Evolutionary conservation across 2,329 filamentous ascomycete species (phyloP).

Genomic region (Diplodia scrobiculata): DNA sequence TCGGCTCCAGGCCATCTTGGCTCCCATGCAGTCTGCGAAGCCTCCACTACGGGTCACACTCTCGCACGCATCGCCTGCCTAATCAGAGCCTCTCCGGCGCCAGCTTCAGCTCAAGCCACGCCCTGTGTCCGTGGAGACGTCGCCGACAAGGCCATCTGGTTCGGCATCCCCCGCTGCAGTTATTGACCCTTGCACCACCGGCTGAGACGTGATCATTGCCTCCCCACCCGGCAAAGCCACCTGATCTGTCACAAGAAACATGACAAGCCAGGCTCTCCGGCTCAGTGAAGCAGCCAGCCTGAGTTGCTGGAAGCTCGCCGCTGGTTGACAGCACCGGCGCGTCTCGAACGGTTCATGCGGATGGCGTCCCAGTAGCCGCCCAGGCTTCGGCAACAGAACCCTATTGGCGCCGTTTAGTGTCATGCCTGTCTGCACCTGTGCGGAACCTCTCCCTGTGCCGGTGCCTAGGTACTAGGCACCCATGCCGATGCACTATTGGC

Average conservation of each 20-base stretch:
- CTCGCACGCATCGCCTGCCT: not conserved
- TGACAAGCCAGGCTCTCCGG: no score
- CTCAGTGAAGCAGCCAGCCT: no score
- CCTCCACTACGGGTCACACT: not conserved
- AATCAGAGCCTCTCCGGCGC: not conserved
- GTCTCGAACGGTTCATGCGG: not conserved
- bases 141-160: no score
- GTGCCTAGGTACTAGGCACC: not conserved
- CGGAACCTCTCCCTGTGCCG: not conserved
- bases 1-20: not conserved
- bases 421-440: not conserved
- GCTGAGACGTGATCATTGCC: not conserved
- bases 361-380: not conserved
- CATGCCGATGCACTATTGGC: not conserved
- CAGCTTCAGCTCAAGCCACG: conserved; percentile 18
- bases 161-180: not conserved
- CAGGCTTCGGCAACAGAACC: not conserved
- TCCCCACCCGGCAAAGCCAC: not conserved
- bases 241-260: not conserved
- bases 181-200: conserved; percentile 20
- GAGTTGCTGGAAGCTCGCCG: not conserved
- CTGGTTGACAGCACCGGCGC: not conserved
- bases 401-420: not conserved
- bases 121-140: not conserved
- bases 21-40: not conserved